A percentile compares a stretch with the other conserved stretches of the same genome.
Evolutionary conservation across 2,329 filamentous ascomycete species (phyloP).

Genomic region (Colletotrichum limetticola): DNA sequence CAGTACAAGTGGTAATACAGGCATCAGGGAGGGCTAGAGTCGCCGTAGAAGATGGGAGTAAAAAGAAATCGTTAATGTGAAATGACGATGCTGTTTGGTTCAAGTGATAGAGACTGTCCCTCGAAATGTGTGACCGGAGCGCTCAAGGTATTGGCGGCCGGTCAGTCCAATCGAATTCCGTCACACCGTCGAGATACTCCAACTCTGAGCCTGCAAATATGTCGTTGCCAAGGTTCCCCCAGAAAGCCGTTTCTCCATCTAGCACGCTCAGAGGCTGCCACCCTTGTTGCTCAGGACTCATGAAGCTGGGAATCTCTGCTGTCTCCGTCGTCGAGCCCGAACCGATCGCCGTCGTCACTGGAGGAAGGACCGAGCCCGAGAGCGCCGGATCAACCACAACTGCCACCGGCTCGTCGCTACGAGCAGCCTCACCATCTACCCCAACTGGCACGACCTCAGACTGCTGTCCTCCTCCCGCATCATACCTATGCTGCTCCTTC

Average conservation of each 20-base stretch:
- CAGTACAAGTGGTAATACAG: background rate
- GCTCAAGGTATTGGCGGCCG: background rate
- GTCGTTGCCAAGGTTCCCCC: background rate
- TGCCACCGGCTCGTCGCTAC: background rate
- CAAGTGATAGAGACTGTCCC: background rate
- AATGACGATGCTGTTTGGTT: background rate
- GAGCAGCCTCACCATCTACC: background rate
- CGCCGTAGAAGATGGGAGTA: background rate
- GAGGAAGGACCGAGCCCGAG: background rate
- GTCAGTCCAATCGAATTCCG: constrained; percentile 1
- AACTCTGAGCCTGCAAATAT: background rate
- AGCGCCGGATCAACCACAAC: background rate
- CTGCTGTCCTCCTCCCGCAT: background rate
- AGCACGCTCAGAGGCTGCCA: constrained; percentile 6
- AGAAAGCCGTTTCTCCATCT: constrained; percentile 3
- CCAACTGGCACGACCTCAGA: too few relatives aligned
- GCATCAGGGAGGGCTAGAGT: too few relatives aligned
- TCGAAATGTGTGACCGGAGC: background rate
- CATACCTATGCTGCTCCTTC: background rate
- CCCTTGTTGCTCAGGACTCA: background rate
- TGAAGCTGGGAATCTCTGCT: background rate
- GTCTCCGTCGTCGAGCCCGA: too few relatives aligned
- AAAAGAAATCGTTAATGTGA: background rate
- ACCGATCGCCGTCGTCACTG: background rate
- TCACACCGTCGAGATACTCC: background rate